A percentile compares a stretch with the other conserved stretches of the same genome.
phyloP scores from a whole-genome alignment of 2,329 filamentous ascomycete genomes.

The Alternaria metachromatica region DNA sequence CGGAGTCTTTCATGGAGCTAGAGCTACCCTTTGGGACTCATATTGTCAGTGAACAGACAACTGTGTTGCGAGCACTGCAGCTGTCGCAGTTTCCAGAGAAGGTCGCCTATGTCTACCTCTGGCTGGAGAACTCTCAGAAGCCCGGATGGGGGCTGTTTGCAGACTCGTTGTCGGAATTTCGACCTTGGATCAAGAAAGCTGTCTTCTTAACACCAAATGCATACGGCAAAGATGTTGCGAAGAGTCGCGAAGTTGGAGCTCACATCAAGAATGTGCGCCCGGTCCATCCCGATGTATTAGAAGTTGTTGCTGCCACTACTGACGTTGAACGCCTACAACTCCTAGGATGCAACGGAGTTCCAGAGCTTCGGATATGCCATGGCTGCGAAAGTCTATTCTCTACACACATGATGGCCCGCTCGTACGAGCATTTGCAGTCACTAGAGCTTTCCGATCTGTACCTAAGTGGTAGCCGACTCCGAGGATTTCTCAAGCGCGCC shows the following conservation, averaged over 20 bases:
- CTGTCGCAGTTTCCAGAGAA: background rate
- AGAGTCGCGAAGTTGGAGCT: background rate
- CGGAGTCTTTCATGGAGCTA: background rate
- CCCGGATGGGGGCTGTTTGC: background rate
- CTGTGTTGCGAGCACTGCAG: background rate
- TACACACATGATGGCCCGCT: background rate
- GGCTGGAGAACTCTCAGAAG: background rate
- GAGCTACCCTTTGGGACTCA: background rate
- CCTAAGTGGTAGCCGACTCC: background rate
- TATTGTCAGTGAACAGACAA: background rate
- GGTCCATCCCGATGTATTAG: background rate
- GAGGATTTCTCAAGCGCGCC: background rate
- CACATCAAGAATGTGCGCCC: background rate
- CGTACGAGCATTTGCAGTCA: background rate
- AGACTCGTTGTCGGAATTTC: background rate
- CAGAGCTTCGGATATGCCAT: background rate
- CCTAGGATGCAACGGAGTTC: background rate
- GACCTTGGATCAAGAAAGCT: background rate
- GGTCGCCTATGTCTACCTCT: background rate
- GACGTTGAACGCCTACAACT: background rate
- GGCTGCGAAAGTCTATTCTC: background rate
- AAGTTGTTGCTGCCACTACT: background rate
- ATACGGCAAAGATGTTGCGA: background rate
- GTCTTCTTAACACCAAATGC: background rate
- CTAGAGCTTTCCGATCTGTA: background rate